Evolutionary conservation across 2,329 filamentous ascomycete species (phyloP).

Genomic region (Fusarium dimerum): DNA sequence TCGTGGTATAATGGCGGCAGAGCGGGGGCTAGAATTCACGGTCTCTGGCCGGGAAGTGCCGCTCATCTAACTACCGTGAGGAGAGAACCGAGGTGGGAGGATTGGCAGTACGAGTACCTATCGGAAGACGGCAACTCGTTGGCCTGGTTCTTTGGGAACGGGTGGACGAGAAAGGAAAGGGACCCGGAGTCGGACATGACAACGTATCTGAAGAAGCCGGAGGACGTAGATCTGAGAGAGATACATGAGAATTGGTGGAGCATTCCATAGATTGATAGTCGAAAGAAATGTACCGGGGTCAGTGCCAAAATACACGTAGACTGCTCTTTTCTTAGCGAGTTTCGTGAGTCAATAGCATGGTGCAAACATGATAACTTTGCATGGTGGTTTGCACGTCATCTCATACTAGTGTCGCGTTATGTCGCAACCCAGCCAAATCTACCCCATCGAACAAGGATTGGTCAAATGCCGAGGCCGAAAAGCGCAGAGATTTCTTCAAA

Average conservation of each 20-base stretch:
- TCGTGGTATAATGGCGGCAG: constrained; percentile 72
- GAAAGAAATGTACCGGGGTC: neutral
- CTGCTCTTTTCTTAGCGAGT: neutral
- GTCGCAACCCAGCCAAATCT: too few species aligned
- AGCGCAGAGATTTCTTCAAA: too few species aligned
- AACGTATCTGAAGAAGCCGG: constrained; percentile 59
- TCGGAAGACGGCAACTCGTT: constrained; percentile 16
- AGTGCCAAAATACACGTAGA: too few species aligned
- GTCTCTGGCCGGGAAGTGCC: constrained; percentile 70
- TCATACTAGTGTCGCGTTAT: constrained; percentile 10
- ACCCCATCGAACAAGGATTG: too few species aligned
- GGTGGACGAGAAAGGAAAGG: constrained; percentile 61
- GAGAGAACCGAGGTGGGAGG: constrained; percentile 56
- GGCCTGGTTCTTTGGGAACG: constrained; percentile 43
- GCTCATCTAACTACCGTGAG: constrained; percentile 61
- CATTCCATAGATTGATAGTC: constrained; percentile 28
- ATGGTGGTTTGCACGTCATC: constrained; percentile 23
- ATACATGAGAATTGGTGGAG: constrained; percentile 71
- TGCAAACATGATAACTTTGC: neutral
- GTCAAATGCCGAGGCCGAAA: too few species aligned
- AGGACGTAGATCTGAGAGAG: constrained; percentile 59
- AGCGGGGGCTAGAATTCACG: constrained; percentile 64
- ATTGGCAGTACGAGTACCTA: constrained; percentile 53
- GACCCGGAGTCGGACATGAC: constrained; percentile 61
- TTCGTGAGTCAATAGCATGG: too few species aligned